A percentile compares a stretch with the other conserved stretches of the same genome.
Conservation (phyloP, 306 rosid species). For the Hippophae gyantsensis region DNA sequence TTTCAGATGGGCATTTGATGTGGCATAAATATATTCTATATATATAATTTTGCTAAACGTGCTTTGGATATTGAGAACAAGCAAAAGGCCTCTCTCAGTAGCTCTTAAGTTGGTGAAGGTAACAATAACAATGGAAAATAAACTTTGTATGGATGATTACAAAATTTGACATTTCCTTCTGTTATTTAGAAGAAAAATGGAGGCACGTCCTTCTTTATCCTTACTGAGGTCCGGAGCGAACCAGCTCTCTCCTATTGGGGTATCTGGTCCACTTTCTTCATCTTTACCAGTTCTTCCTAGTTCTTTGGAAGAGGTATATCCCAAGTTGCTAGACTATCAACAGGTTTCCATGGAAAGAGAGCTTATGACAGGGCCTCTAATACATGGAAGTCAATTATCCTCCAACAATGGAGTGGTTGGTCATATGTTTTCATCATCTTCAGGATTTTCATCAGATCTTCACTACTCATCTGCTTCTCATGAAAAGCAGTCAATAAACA, state of each 20-base stretch:
- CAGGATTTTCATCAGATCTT: conserved; percentile 72
- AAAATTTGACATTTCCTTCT: conserved; percentile 25
- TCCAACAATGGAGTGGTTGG: conserved; percentile 69
- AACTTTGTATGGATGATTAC: conserved; percentile 14
- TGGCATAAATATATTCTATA: no score
- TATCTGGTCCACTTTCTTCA: conserved; percentile 52
- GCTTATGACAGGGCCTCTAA: conserved; percentile 38
- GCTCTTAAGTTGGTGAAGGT: conserved; percentile 36
- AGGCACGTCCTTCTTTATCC: conserved; percentile 63
- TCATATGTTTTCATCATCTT: conserved; percentile 75
- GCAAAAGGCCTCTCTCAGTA: conserved; percentile 17
- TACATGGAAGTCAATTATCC: conserved; percentile 40
- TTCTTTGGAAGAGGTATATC: conserved; percentile 53
- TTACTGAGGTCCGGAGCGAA: conserved; percentile 53
- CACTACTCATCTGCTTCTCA: conserved; percentile 70
- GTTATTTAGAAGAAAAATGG: conserved; percentile 52
- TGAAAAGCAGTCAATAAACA: conserved; percentile 41
- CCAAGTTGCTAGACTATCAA: conserved; percentile 60
- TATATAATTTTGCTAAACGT: conserved; percentile 37
- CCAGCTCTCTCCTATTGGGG: conserved; percentile 54
- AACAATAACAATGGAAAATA: conserved; percentile 7
- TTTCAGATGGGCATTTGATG: conserved; percentile 15
- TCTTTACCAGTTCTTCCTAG: conserved; percentile 49
- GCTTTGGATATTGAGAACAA: conserved; percentile 29
- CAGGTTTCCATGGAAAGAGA: conserved; percentile 49